Evolutionary conservation across 176 grass and related monocot species (phyloP), one percentile per base, ranked within the genome.

Genomic region (Hsuehochloa calcarea): DNA sequence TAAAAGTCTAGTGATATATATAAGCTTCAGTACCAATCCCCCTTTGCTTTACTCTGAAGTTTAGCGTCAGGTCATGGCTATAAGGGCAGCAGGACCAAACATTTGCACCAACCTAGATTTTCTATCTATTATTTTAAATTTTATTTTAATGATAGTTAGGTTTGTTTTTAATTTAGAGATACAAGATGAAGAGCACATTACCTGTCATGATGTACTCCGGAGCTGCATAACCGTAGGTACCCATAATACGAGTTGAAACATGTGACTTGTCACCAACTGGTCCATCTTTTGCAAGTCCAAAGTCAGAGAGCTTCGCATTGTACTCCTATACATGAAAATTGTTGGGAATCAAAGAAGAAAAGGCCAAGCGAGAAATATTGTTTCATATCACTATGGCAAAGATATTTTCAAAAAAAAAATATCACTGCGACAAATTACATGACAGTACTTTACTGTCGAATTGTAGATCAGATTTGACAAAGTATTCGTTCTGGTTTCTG

Each of bases 181-280:
- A 27, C 3, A 45, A 20, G 12, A 22, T 65, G 46, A 76, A 26
- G 44, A 23, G 5, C 35, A 31, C 23, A 22, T 79, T 83, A 67
- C 84, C 84, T 87, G 95, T 97, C 92, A 97, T 86, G 77, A 97
- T 97, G 71, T 97, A 97, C 82, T 97, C 95, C 4, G 95, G 95
- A 22, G 95, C 92, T 39, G 95, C 92, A 55, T 97, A 97, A 44
- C 92, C 95, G 3, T 95, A 86, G 1, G 95, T 97, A 52, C 92
- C 95, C 95, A 97, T 97, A 25, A 97, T 88, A 39, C 92, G 91
- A 17, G 92, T 95, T 14, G 95, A 95, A 51, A 97, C 95, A 62
- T 97, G 95, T 8, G 95, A 91, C 25, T 93, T 88, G 12, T 97
- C 95, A 0, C 95, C 95, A 31, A 88, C 79, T 1, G 95, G 95